Percentiles rank a stretch among this genome's conserved stretches.
phyloP scores from a whole-genome alignment of 2,329 filamentous ascomycete genomes.

The Phaeophleospora eucalypticola region DNA sequence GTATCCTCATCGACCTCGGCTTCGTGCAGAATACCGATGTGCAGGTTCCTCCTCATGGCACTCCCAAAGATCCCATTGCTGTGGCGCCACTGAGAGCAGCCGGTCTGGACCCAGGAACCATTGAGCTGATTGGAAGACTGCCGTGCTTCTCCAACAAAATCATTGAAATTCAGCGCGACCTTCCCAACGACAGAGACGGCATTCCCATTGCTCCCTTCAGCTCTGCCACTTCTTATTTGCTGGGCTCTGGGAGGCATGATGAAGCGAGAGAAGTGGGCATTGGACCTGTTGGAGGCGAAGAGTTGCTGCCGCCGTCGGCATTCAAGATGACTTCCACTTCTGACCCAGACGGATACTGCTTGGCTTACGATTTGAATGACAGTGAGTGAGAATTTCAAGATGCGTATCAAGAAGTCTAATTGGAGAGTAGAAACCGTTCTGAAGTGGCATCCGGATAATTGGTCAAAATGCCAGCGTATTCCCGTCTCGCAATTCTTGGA shows the following conservation, averaged over 20 bases:
- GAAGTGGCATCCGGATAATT: conserved; percentile 5
- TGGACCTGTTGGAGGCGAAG: conserved; percentile 1
- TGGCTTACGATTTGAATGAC: conserved; percentile 12
- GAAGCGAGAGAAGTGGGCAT: conserved; percentile 7
- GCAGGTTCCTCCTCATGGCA: conserved; percentile 11
- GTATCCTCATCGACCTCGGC: conserved; percentile 7
- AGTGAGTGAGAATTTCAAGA: not conserved
- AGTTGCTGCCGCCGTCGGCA: conserved; percentile 3
- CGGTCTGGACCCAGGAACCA: conserved; percentile 8
- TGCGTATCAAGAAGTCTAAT: not conserved
- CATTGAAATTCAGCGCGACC: conserved; percentile 8
- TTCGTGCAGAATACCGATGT: conserved; percentile 15
- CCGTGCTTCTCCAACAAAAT: conserved; percentile 13
- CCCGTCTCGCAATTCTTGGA: conserved; percentile 3
- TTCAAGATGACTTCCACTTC: conserved; percentile 8
- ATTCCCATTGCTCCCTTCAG: conserved; percentile 12
- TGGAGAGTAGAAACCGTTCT: conserved; percentile 4
- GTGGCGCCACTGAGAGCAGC: conserved; percentile 5
- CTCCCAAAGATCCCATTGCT: conserved; percentile 14
- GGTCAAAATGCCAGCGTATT: conserved; percentile 1
- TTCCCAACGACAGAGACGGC: conserved; percentile 1
- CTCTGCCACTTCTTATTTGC: conserved; percentile 12
- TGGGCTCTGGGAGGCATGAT: conserved; percentile 6
- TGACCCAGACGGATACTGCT: conserved; percentile 5
- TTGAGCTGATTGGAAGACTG: conserved; percentile 12